Conservation (phyloP, 768 basidiomycete species). For the Steccherinum ochraceum region DNA sequence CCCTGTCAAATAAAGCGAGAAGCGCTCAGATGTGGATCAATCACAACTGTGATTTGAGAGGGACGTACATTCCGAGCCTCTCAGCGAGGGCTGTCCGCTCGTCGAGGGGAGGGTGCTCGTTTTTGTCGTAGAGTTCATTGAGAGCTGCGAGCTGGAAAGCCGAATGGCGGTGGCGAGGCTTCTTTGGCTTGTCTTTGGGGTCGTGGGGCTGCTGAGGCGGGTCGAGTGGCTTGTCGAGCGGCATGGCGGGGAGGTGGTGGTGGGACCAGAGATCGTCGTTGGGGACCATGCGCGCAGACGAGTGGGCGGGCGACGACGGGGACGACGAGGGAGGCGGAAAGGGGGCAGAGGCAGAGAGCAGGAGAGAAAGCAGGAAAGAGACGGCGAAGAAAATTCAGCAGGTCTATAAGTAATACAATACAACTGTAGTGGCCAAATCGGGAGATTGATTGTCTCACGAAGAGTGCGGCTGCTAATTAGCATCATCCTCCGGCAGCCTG, state of each 20-base stretch:
- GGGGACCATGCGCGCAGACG: constrained; percentile 11
- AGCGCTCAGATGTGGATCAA: constrained; percentile 8
- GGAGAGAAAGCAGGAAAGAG: constrained; percentile 10
- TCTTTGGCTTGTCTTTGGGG: constrained; percentile 50
- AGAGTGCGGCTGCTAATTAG: constrained; percentile 11
- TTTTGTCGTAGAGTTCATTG: constrained; percentile 72
- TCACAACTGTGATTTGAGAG: constrained; percentile 11
- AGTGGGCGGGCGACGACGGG: constrained; percentile 7
- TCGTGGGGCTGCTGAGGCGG: constrained; percentile 20
- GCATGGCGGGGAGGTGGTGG: constrained; percentile 21
- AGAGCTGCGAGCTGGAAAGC: constrained; percentile 67
- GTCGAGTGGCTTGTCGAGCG: constrained; percentile 14
- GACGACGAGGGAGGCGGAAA: constrained; percentile 15
- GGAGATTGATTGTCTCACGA: constrained; percentile 14
- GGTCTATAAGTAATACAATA: constrained; percentile 11
- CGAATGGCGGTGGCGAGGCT: constrained; percentile 73
- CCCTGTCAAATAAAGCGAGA: constrained; percentile 37
- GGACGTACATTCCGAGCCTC: constrained; percentile 67
- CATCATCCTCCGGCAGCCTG: constrained; percentile 5
- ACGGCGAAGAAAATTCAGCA: constrained; percentile 13
- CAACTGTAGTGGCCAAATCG: constrained; percentile 13
- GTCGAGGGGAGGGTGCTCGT: constrained; percentile 69
- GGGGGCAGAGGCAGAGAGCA: constrained; percentile 10
- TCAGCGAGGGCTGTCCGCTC: constrained; percentile 63
- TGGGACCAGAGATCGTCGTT: constrained; percentile 8